Base-by-base conservation (phyloP, 345 rosid genomes). In the Odontarrhena argentea region DNA sequence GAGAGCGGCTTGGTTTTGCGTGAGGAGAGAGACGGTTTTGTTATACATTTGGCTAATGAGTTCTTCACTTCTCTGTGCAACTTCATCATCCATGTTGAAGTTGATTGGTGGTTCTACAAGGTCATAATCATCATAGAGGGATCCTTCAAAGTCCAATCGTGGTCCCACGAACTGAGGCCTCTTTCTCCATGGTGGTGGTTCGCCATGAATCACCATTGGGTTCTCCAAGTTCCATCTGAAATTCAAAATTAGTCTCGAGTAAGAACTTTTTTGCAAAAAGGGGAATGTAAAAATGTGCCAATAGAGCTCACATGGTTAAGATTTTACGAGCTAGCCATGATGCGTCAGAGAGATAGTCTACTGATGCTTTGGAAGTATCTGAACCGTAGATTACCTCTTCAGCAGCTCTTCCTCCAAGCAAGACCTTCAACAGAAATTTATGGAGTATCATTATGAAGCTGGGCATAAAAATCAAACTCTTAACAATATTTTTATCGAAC, bases 261-360 rank as follows among this genome's bases (percentile, higher is more conserved):
- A 40, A 42, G 25, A 48, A 57, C 36, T 22, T 46, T 55, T 53
- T 44, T 6, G 34, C 3, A 0, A 2, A 3, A 28, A 58, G 38
- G 40, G 51, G 6, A 41, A 65, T 14, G 50, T 59, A 18, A 58
- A 13, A 5, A 13, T 48, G 43, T 67, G 69, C 6, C 12, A 59
- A 22, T 2, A 43, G 38, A 1, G 69, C 86, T 60, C 30, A 87
- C 98, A 84, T 81, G 48, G 95, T 85, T 68, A 89, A 74, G 63
- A 89, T 86, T 83, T 92, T 92, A 66, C 95, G 95, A 77, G 98
- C 96, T 63, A 92, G 87, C 98, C 98, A 92, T 68, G 98, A 87
- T 43, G 96, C 98, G 57, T 89, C 92, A 2, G 95, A 91, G 58
- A 92, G 96, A 76, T 89, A 92, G 73, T 76, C 67, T 26, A 92